phyloP scores from a whole-genome alignment of 1,284 basidiomycete genomes.

The Trichosporon inkin region DNA sequence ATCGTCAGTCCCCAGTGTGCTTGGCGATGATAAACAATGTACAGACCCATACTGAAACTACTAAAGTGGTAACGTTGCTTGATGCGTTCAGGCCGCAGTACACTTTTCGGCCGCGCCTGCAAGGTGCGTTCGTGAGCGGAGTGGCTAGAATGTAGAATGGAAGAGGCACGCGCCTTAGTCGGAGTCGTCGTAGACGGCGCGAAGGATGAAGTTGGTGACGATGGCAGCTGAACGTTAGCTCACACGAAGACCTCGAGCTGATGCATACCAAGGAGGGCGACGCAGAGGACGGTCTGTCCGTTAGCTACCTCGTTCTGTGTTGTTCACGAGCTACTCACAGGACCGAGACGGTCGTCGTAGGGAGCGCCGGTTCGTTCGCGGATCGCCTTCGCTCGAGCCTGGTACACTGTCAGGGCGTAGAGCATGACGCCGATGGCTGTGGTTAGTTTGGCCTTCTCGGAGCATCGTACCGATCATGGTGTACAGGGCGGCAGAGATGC shows the following conservation, averaged over 20 bases:
- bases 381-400: slow-evolving; percentile 93
- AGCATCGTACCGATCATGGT: slow-evolving; percentile 47
- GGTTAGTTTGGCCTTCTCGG: slow-evolving; percentile 4
- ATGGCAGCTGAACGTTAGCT: slow-evolving; percentile 64
- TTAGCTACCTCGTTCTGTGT: slow-evolving; percentile 7
- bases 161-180: slow-evolving; percentile 17
- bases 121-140: not conserved
- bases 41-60: slow-evolving; percentile 8
- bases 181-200: slow-evolving; percentile 44
- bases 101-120: not conserved
- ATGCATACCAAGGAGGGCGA: slow-evolving; percentile 70
- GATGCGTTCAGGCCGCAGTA: not conserved
- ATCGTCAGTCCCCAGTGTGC: too few relatives aligned
- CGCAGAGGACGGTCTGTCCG: slow-evolving; percentile 73
- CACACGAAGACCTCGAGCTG: not conserved
- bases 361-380: slow-evolving; percentile 85
- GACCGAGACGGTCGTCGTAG: slow-evolving; percentile 92
- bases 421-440: slow-evolving; percentile 93
- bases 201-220: slow-evolving; percentile 79
- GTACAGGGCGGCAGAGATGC: slow-evolving; percentile 52
- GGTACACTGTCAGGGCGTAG: slow-evolving; percentile 91
- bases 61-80: not conserved
- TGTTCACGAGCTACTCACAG: slow-evolving; percentile 54
- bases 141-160: not conserved
- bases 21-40: not conserved